These are phyloP conservation scores for Tetradesmus obliquus DNA, from an alignment of 139 green algal genomes.

Conservation along the genomic window DNA sequence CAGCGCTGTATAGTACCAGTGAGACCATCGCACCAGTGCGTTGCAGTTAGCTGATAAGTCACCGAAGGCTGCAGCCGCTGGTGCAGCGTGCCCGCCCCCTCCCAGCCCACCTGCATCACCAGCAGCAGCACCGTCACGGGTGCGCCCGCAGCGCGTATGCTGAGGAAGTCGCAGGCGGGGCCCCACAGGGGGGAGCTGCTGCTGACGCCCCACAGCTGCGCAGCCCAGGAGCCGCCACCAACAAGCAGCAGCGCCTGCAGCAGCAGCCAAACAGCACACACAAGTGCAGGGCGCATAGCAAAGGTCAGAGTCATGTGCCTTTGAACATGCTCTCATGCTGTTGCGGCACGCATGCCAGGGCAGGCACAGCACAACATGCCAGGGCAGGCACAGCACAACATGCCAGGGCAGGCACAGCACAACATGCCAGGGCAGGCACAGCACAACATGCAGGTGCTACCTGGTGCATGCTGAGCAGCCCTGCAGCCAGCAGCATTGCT, in stretches of 20 bases:
- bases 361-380: neutral
- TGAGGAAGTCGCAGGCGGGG: slow-evolving; percentile 58
- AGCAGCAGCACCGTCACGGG: slow-evolving; percentile 73
- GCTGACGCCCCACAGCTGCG: slow-evolving; percentile 60
- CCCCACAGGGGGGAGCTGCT: slow-evolving; percentile 44
- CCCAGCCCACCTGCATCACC: slow-evolving; percentile 71
- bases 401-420: too few relatives aligned
- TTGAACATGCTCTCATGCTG: neutral
- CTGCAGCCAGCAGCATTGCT: neutral
- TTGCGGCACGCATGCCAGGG: neutral
- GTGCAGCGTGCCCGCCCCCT: neutral
- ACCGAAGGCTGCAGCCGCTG: neutral
- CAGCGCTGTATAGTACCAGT: too few relatives aligned
- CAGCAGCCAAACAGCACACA: slow-evolving; percentile 47
- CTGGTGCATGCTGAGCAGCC: neutral
- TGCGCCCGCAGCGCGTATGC: slow-evolving; percentile 67
- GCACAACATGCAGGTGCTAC: neutral
- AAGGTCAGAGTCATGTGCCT: slow-evolving; percentile 28
- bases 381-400: neutral
- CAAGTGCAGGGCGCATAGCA: slow-evolving; percentile 27
- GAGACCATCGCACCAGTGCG: neutral
- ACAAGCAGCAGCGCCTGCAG: slow-evolving; percentile 66
- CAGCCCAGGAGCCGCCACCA: slow-evolving; percentile 40
- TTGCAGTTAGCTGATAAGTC: neutral
- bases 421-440: neutral